Evolutionary conservation across 176 grass and related monocot species (phyloP).

Genomic region (Cenchrus purpureus): DNA sequence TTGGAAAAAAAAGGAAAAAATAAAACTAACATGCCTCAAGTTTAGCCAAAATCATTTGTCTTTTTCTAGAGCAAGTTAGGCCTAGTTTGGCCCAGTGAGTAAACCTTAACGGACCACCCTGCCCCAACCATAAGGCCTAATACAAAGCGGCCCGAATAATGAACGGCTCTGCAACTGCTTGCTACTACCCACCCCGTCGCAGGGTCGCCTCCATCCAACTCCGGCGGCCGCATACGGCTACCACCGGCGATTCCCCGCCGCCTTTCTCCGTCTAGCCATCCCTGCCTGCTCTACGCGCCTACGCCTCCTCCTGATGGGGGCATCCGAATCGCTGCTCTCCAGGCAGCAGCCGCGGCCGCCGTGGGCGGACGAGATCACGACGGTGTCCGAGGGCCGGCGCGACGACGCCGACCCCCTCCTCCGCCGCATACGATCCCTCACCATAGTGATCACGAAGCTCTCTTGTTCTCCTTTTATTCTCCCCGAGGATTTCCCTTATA

Average conservation of each 20-base stretch:
- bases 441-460: conserved; percentile 44
- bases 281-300: background rate
- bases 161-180: background rate
- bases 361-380: conserved; percentile 80
- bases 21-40: too few species aligned
- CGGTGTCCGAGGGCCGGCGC: conserved; percentile 57
- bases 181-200: background rate
- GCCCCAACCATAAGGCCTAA: background rate
- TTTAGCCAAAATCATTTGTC: too few species aligned
- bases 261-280: background rate
- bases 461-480: background rate
- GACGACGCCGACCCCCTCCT: conserved; percentile 56
- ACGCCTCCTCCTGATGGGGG: conserved; percentile 43
- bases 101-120: background rate
- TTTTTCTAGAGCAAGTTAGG: too few species aligned
- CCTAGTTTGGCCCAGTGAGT: background rate
- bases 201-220: background rate
- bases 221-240: background rate
- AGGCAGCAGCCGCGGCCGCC: conserved; percentile 40
- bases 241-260: background rate
- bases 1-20: too few species aligned
- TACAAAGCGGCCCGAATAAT: background rate
- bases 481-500: background rate
- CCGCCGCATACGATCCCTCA: conserved; percentile 49
- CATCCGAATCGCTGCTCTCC: conserved; percentile 56